phyloP scores from a whole-genome alignment of 306 rosid species.

The Parietaria judaica region DNA sequence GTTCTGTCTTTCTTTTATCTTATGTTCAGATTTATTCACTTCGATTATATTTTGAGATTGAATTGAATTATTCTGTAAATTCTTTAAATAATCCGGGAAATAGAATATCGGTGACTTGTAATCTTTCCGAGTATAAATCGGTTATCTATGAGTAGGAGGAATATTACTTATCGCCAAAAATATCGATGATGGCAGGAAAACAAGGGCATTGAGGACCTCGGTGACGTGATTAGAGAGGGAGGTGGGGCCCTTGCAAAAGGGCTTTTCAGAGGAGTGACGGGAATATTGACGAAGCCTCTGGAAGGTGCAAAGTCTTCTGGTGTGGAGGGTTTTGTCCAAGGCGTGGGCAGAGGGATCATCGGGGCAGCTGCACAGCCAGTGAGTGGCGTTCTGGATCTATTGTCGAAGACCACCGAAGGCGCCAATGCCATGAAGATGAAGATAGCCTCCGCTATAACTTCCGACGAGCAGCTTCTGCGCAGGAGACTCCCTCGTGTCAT shows the following conservation, averaged over 20 bases:
- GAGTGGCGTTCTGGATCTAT: constrained; percentile 94
- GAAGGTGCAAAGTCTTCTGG: constrained; percentile 98
- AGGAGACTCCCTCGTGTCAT: constrained; percentile 88
- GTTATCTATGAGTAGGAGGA: too few species aligned
- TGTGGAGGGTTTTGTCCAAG: constrained; percentile 99
- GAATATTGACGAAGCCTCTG: constrained; percentile 92
- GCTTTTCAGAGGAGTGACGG: constrained; percentile 94
- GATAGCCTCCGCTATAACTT: constrained; percentile 89
- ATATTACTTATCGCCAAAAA: not conserved
- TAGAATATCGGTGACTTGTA: too few species aligned
- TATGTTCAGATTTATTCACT: not conserved
- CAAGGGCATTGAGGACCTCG: constrained; percentile 92
- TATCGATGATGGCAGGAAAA: constrained; percentile 49
- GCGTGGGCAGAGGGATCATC: constrained; percentile 95
- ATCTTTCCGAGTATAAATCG: too few species aligned
- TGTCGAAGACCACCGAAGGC: constrained; percentile 96
- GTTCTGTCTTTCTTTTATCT: not conserved
- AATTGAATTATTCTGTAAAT: not conserved
- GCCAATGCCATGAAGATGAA: constrained; percentile 99
- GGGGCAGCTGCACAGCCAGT: constrained; percentile 99
- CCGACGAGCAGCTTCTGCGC: constrained; percentile 95
- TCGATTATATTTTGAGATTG: not conserved
- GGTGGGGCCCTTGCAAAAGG: constrained; percentile 99
- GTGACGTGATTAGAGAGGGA: constrained; percentile 93
- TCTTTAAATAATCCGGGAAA: too few species aligned